Base-by-base conservation (phyloP, 2,329 filamentous ascomycete species). In the Monosporascus sp. region DNA sequence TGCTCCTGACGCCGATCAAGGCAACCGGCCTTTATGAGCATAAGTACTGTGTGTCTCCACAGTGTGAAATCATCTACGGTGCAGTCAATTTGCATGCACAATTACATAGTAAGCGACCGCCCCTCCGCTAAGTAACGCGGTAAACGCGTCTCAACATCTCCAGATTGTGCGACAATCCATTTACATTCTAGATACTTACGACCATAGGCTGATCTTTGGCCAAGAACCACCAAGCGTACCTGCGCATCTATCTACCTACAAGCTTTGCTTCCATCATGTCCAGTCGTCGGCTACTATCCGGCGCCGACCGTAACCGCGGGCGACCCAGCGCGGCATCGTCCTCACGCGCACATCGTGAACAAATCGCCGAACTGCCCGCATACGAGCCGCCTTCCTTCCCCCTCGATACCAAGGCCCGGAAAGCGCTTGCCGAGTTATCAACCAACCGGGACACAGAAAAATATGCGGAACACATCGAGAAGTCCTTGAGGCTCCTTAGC, bases 371-470 rank as follows among this genome's bases (percentile, higher is more conserved):
- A 15, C 65, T 81, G n/a, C 79, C 79, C 2, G 67, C 70, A 2
- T 82, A 83, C 66, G 70, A 83, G 52, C 69, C 75, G 3, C 78
- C 75, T 7, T 63, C 68, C 9, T 76, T 70, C 52, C 72, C 76
- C 6, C 73, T 82, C 55, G 69, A 71, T 52, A 65, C 70, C 14
- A 52, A 54, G 6, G 69, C 70, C 8, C 68, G 71, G 50, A 68
- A 67, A 20, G 68, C 68, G 3, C 69, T 82, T 3, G 61, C 67
- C 50, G 70, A 76, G 25, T 65, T 83, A 5, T 68, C 72, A 41
- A 70, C 68, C 52, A 70, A 68, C 42, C 72, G 71, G 47, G 66
- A 72, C 50, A 71, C 68, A 18, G 66, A 68, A 14, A 65, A 64
- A 22, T 81, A 80, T 63, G 70, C 76, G 24, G 62, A 68, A 7